Conservation (phyloP, 2,329 filamentous ascomycete species). For the Fusarium algeriense region DNA sequence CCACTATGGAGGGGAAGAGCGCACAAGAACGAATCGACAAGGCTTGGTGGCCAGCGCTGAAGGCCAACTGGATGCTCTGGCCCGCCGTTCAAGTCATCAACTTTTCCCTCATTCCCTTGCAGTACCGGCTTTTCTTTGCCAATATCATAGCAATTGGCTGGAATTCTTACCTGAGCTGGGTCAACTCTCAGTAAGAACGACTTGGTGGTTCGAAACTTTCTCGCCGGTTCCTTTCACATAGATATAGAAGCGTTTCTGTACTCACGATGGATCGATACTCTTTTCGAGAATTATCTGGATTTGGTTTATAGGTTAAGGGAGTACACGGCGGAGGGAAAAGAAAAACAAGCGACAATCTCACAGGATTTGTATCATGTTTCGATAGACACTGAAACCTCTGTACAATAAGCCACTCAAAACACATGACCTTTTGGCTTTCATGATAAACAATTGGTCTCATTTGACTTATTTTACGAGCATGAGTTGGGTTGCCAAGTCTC, state of each 20-base stretch:
- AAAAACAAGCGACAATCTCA: conserved; percentile 8
- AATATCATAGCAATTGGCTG: conserved; percentile 80
- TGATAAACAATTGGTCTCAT: conserved; percentile 9
- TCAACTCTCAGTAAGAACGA: conserved; percentile 62
- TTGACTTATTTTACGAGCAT: conserved; percentile 28
- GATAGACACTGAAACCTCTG: conserved; percentile 30
- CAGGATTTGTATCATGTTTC: conserved; percentile 16
- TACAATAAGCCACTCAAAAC: conserved; percentile 19
- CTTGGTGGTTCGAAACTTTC: neutral
- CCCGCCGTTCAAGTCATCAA: conserved; percentile 86
- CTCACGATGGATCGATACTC: conserved; percentile 9
- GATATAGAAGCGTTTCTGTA: conserved; percentile 38
- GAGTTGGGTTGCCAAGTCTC: conserved; percentile 28
- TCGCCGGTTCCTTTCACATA: conserved; percentile 17
- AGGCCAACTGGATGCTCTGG: conserved; percentile 91
- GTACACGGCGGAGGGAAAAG: conserved; percentile 20
- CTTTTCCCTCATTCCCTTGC: conserved; percentile 86
- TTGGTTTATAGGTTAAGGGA: conserved; percentile 15
- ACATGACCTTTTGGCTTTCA: conserved; percentile 17
- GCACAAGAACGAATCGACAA: conserved; percentile 75
- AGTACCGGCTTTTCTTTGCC: conserved; percentile 86
- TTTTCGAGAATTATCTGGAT: conserved; percentile 1
- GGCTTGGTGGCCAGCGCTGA: conserved; percentile 78
- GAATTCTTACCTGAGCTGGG: conserved; percentile 74
- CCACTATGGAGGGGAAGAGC: conserved; percentile 77